A percentile compares a stretch with the other conserved stretches of the same genome.
Evolutionary conservation across 2,329 filamentous ascomycete genomes (phyloP).

Genomic region (Volutella citrinella): DNA sequence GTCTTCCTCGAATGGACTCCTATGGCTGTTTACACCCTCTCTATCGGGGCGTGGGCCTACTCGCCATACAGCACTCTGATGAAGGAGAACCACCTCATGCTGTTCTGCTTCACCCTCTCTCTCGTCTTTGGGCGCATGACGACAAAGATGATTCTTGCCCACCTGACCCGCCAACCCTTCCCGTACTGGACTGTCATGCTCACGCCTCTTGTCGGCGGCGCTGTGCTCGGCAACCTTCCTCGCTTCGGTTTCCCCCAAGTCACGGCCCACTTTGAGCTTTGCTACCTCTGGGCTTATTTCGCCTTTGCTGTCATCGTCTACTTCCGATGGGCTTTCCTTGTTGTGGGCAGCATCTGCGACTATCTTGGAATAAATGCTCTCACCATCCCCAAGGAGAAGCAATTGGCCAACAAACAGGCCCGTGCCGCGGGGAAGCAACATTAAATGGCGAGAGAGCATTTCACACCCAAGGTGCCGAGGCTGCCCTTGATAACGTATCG

Average conservation of each 20-base stretch:
- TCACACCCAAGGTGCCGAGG: no score
- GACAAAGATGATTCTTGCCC: slow-evolving; percentile 97
- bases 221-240: slow-evolving; percentile 78
- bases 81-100: slow-evolving; percentile 78
- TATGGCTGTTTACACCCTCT: slow-evolving; percentile 75
- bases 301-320: slow-evolving; percentile 82
- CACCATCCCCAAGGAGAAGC: slow-evolving; percentile 71
- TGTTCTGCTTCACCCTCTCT: slow-evolving; percentile 92
- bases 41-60: slow-evolving; percentile 80
- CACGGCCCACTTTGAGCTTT: slow-evolving; percentile 64
- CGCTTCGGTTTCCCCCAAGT: slow-evolving; percentile 68
- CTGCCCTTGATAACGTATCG: no score
- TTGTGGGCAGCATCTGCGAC: slow-evolving; percentile 86
- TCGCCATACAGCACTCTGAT: slow-evolving; percentile 83
- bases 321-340: slow-evolving; percentile 86
- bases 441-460: no score
- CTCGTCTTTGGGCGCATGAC: slow-evolving; percentile 98
- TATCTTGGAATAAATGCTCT: slow-evolving; percentile 93
- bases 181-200: slow-evolving; percentile 96
- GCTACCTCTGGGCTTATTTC: slow-evolving; percentile 83
- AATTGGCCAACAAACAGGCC: slow-evolving; percentile 50
- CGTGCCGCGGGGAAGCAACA: slow-evolving; percentile 35
- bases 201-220: slow-evolving; percentile 80
- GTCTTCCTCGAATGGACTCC: slow-evolving; percentile 94
- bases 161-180: slow-evolving; percentile 89